phyloP scores from a whole-genome alignment of 345 rosid genomes.

The Salix suchowensis region DNA sequence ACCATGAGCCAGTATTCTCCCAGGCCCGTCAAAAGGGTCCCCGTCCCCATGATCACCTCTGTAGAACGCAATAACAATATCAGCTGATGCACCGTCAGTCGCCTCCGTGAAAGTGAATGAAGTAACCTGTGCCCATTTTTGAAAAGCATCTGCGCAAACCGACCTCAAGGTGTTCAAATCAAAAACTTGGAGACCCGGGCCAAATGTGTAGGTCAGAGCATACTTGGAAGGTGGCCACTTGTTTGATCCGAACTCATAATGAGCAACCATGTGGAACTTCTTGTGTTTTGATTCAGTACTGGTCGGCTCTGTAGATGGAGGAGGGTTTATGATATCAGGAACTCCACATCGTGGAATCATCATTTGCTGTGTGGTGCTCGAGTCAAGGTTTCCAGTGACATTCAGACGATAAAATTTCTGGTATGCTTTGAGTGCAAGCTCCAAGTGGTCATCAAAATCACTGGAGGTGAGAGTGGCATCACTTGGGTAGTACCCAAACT shows the following conservation, averaged over 20 bases:
- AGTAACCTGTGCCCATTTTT: slow-evolving; percentile 2
- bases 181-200: neutral
- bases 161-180: neutral
- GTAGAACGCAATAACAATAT: slow-evolving; percentile 13
- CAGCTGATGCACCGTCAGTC: neutral
- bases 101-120: slow-evolving; percentile 4
- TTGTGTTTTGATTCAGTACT: neutral
- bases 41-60: slow-evolving; percentile 16
- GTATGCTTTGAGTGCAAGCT: neutral
- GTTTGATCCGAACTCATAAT: neutral
- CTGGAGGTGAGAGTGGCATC: neutral
- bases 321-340: neutral
- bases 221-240: slow-evolving; percentile 5
- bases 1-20: slow-evolving; percentile 13
- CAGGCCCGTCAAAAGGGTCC: slow-evolving; percentile 7
- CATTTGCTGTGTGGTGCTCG: neutral
- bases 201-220: slow-evolving; percentile 13
- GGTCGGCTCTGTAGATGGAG: neutral
- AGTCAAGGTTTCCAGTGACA: neutral
- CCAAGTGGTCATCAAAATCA: neutral
- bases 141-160: neutral
- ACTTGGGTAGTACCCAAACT: slow-evolving; percentile 8
- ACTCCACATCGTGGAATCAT: neutral
- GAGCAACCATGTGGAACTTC: neutral
- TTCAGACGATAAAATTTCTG: neutral